Evolutionary conservation across 805 yeast species (phyloP), one percentile per base, ranked within the genome.

Genomic region (Saturnispora zaruensis): DNA sequence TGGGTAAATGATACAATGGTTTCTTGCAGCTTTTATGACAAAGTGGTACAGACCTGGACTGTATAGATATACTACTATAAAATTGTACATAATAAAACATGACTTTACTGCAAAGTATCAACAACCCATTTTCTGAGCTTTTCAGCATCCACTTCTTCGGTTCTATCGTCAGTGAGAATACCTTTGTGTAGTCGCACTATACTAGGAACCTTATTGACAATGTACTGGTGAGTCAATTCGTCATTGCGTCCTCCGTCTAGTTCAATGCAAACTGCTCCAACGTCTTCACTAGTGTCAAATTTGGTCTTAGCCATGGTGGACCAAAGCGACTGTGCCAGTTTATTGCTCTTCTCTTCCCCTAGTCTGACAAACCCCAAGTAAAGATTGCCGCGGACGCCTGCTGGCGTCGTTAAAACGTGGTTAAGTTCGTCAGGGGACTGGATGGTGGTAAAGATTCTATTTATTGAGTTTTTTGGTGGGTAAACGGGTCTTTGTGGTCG

Each of bases 1-100:
- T 90, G 97, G 96, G 71, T 71, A 4, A 78, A 73, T 6, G 64
- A 65, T 1, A 57, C 63, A 4, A 77, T 84, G 6, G 84, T 79
- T 3, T 89, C 96, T 1, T 91, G 97, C 64, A 88, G 96, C 49
- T 91, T 91, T 64, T 91, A 91, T 68, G 99, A 91, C 64, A 77
- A 78, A 49, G 78, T 85, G 18, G 75, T 91, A 2, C 96, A 90
- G 55, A 63, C 75, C 28, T 91, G 98, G 98, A 50, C 36, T 33
- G n/a, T 47, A 16, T 47, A 25, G n/a, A 38, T 21, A n/a, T 23
- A n/a, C n/a, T n/a, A 14, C 1, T 11, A 13, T 23, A 38, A 36
- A 36, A n/a, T 18, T 36, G 40, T 36, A 16, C 40, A 36, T 28
- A 28, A 28, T 6, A 36, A 18, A 18, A 18, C 25, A 36, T 36